Percentiles rank a stretch among this genome's conserved stretches.
Conservation (phyloP, 1,139 yeast genomes). For the Candida sp. region DNA sequence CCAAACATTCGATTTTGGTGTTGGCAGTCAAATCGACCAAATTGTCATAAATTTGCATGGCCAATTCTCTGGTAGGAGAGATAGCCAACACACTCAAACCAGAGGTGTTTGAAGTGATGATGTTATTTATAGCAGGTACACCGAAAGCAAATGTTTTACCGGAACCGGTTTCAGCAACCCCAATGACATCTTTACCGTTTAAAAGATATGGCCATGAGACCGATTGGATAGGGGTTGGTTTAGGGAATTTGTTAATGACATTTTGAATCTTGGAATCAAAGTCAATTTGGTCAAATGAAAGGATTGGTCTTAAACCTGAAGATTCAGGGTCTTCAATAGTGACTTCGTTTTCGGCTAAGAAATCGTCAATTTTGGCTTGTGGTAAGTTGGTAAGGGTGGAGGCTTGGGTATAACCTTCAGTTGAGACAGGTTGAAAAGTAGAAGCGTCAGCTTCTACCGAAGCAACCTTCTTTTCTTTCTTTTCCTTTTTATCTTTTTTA, state of each 20-base stretch:
- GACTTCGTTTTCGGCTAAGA: conserved; percentile 70
- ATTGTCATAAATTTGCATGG: conserved; percentile 90
- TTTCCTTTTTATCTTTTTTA: conserved; percentile 45
- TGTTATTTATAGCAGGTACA: conserved; percentile 88
- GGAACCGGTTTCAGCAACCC: conserved; percentile 98
- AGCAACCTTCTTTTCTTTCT: conserved; percentile 35
- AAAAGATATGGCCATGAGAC: conserved; percentile 94
- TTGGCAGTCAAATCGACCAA: conserved; percentile 62
- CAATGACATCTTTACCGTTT: conserved; percentile 81
- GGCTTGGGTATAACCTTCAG: conserved; percentile 26
- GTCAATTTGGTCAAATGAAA: conserved; percentile 61
- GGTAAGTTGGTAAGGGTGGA: conserved; percentile 29
- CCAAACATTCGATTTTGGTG: conserved; percentile 67
- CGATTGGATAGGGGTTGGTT: conserved; percentile 97
- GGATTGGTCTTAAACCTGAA: conserved; percentile 58
- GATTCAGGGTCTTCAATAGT: conserved; percentile 69
- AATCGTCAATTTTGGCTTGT: conserved; percentile 56
- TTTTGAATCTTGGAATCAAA: conserved; percentile 55
- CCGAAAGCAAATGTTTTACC: conserved; percentile 98
- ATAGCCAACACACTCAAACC: conserved; percentile 78
- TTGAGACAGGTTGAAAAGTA: conserved; percentile 6
- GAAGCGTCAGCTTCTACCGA: conserved; percentile 2
- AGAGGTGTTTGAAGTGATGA: conserved; percentile 39
- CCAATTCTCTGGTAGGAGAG: conserved; percentile 97
- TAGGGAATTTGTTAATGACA: conserved; percentile 66